A percentile compares a stretch with the other conserved stretches of the same genome.
Evolutionary conservation across 805 yeast species (phyloP).

Genomic region (Cyberlindnera lachancei): DNA sequence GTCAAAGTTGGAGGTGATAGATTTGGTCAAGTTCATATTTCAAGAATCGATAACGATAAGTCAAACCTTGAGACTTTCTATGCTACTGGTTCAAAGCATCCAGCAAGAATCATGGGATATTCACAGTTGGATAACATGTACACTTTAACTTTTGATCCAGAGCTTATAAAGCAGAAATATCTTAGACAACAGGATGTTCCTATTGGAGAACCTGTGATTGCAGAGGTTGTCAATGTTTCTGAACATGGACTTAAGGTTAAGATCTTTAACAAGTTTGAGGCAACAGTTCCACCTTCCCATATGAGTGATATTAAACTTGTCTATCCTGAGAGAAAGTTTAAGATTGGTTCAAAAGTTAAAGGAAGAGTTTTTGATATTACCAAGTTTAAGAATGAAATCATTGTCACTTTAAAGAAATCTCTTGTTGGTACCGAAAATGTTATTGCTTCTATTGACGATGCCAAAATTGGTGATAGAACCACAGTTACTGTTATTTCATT

Average conservation of each 20-base stretch:
- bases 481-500: slow-evolving; percentile 70
- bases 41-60: slow-evolving; percentile 49
- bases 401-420: slow-evolving; percentile 76
- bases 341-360: slow-evolving; percentile 72
- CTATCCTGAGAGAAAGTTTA: slow-evolving; percentile 89
- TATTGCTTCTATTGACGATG: slow-evolving; percentile 41
- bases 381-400: slow-evolving; percentile 38
- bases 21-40: slow-evolving; percentile 71
- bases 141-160: slow-evolving; percentile 62
- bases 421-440: slow-evolving; percentile 48
- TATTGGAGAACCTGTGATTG: slow-evolving; percentile 56
- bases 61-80: slow-evolving; percentile 38
- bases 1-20: slow-evolving; percentile 48
- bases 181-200: slow-evolving; percentile 68
- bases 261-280: slow-evolving; percentile 61
- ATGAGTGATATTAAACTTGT: slow-evolving; percentile 77
- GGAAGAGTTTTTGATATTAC: slow-evolving; percentile 59
- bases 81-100: slow-evolving; percentile 56
- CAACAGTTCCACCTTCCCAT: slow-evolving; percentile 65
- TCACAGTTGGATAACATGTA: slow-evolving; percentile 59
- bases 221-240: slow-evolving; percentile 45
- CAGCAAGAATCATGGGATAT: slow-evolving; percentile 72
- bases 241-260: slow-evolving; percentile 64
- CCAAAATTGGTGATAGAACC: slow-evolving; percentile 46
- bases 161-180: slow-evolving; percentile 55